A percentile compares a stretch with the other conserved stretches of the same genome.
These are phyloP conservation scores for Yamadazyma epiphylla DNA, from an alignment of 1,139 yeast genomes.

Conservation along the genomic window DNA sequence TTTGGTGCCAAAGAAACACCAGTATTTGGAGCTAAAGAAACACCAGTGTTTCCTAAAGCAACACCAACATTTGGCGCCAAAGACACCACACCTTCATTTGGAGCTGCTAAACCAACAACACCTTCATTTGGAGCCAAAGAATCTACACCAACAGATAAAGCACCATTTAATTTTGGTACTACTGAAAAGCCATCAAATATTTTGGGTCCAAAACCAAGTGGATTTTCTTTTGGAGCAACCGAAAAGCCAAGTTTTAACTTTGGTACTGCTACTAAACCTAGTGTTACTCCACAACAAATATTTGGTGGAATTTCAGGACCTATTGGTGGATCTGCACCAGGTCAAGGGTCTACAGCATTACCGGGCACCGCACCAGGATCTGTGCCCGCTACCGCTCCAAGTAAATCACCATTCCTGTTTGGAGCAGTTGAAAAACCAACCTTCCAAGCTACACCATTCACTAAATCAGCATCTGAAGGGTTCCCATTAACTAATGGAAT, in stretches of 20 bases:
- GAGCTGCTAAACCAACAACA: not conserved
- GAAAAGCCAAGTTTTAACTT: constrained; percentile 12
- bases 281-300: no score
- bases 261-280: constrained; percentile 7
- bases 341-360: not conserved
- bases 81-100: constrained; percentile 2
- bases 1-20: constrained; percentile 11
- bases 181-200: constrained; percentile 7
- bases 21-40: constrained; percentile 7
- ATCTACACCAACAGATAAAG: constrained; percentile 3
- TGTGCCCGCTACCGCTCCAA: not conserved
- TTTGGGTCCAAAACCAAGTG: no score
- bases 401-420: no score
- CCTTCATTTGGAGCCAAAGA: constrained; percentile 1
- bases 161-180: constrained; percentile 13
- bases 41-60: constrained; percentile 5
- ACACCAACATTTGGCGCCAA: constrained; percentile 1
- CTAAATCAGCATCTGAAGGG: constrained; percentile 3
- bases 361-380: not conserved
- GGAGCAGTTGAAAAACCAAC: constrained; percentile 1
- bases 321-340: not conserved
- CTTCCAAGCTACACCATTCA: constrained; percentile 2
- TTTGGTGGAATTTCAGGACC: no score
- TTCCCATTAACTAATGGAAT: constrained; percentile 11
- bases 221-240: constrained; percentile 9